phyloP scores from a whole-genome alignment of 2,329 filamentous ascomycete genomes.

The Zalaria obscura region DNA sequence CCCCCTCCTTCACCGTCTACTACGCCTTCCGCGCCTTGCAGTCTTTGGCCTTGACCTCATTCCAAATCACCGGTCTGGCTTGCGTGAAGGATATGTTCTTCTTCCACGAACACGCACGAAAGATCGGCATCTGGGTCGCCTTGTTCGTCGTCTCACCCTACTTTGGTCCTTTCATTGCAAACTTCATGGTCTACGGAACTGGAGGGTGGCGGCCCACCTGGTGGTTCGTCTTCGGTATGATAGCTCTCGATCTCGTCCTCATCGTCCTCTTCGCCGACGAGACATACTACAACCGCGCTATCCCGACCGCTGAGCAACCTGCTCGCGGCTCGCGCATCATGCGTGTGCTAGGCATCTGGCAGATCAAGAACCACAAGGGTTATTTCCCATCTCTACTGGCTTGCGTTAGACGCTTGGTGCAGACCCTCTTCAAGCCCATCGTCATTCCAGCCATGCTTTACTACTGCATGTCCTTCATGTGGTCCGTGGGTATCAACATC shows the following conservation, averaged over 20 bases:
- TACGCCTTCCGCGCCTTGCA: conserved; percentile 14
- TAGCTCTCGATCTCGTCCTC: conserved; percentile 6
- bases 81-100: conserved; percentile 23
- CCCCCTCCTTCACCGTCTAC: conserved; percentile 10
- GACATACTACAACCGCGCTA: conserved; percentile 18
- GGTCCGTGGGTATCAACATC: conserved; percentile 2
- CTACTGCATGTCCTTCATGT: conserved; percentile 1
- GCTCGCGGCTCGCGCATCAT: neutral
- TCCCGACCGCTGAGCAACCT: neutral
- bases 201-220: neutral
- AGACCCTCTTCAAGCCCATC: neutral
- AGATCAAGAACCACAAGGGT: conserved; percentile 1
- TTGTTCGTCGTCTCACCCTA: conserved; percentile 11
- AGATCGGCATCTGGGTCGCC: conserved; percentile 19
- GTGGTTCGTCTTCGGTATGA: conserved; percentile 6
- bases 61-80: conserved; percentile 14
- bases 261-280: conserved; percentile 19
- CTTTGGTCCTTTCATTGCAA: conserved; percentile 8
- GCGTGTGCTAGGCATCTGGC: neutral
- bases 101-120: conserved; percentile 22
- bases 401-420: conserved; percentile 1
- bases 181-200: neutral
- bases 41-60: conserved; percentile 14
- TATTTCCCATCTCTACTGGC: conserved; percentile 4
- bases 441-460: conserved; percentile 1